Evolutionary conservation across 805 yeast genomes (phyloP).

Genomic region (Candida easanensis): DNA sequence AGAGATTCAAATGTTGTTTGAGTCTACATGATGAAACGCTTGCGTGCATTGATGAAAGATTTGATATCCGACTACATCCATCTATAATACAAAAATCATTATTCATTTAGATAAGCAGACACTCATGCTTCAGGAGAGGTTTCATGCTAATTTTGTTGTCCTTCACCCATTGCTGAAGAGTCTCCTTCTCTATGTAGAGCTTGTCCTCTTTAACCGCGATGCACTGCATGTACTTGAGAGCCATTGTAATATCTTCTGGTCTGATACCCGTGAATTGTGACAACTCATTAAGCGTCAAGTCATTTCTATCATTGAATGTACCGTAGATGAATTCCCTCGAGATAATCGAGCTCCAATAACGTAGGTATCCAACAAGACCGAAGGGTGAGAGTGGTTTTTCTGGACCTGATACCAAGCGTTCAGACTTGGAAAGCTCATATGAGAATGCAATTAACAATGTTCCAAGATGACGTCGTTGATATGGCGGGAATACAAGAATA

Average conservation of each 20-base stretch:
- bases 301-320: conserved; percentile 26
- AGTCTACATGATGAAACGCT: conserved; percentile 19
- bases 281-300: conserved; percentile 45
- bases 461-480: conserved; percentile 76
- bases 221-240: conserved; percentile 56
- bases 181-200: conserved; percentile 15
- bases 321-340: conserved; percentile 45
- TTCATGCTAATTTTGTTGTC: conserved; percentile 15
- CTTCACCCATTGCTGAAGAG: conserved; percentile 17
- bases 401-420: conserved; percentile 76
- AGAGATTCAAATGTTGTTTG: conserved; percentile 67
- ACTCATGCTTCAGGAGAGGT: conserved; percentile 15
- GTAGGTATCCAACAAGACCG: conserved; percentile 70
- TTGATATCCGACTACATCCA: no score
- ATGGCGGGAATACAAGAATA: conserved; percentile 88
- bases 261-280: conserved; percentile 62
- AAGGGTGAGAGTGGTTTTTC: conserved; percentile 85
- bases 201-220: conserved; percentile 30
- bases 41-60: not conserved
- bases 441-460: conserved; percentile 79
- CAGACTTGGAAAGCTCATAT: conserved; percentile 67
- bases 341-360: conserved; percentile 68
- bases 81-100: no score
- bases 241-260: conserved; percentile 54
- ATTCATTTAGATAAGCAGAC: conserved; percentile 8